Evolutionary conservation across 176 grass and related monocot genomes (phyloP).

Genomic region (Phragmites australis): DNA sequence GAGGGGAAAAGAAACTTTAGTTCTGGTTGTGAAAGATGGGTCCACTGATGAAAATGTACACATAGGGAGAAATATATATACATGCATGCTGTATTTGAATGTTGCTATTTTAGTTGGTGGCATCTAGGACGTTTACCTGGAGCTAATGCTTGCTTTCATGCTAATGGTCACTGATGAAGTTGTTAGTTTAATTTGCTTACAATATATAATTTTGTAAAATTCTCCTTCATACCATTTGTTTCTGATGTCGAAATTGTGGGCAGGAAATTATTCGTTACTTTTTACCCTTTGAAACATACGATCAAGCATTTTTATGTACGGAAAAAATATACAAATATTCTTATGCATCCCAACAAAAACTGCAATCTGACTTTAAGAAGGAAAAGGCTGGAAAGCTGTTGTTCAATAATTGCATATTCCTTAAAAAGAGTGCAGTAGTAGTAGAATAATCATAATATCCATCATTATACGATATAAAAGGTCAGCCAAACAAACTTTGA

Average conservation of each 20-base stretch:
- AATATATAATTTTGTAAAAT: not conserved
- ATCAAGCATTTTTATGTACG: too few species aligned
- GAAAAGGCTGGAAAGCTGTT: constrained; percentile 45
- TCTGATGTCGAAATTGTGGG: not conserved
- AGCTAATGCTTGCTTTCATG: not conserved
- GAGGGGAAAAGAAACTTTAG: not conserved
- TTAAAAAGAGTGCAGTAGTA: constrained; percentile 29
- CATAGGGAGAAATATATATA: not conserved
- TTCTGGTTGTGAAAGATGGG: not conserved
- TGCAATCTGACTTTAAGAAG: constrained; percentile 36
- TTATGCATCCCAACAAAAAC: constrained; percentile 49
- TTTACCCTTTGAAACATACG: not conserved
- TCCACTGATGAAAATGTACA: constrained; percentile 14
- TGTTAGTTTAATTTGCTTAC: not conserved
- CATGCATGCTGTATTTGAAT: not conserved
- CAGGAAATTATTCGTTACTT: not conserved
- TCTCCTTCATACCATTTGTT: not conserved
- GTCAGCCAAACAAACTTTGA: constrained; percentile 33
- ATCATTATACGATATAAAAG: constrained; percentile 39
- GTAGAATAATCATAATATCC: constrained; percentile 40
- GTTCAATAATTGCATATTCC: constrained; percentile 52
- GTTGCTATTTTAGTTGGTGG: not conserved
- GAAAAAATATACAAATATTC: not conserved
- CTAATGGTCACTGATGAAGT: not conserved
- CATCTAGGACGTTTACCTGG: not conserved